Percentiles rank a stretch among this genome's conserved stretches.
Conservation (phyloP, 2,329 filamentous ascomycete species). For the Daldinia eschscholtzii region DNA sequence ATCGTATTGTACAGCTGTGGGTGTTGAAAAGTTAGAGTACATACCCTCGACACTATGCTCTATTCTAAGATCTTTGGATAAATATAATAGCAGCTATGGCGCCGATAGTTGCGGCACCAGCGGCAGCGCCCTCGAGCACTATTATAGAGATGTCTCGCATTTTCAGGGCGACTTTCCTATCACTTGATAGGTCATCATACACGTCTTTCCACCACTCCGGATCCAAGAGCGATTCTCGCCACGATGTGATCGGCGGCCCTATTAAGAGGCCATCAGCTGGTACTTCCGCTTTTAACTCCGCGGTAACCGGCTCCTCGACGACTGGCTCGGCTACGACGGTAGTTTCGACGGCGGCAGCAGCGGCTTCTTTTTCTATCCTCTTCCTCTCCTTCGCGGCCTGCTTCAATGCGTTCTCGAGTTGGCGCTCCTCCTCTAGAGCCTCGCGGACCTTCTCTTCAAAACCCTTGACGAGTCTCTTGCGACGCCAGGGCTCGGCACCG, state of each 20-base stretch:
- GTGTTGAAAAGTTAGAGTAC: conserved; percentile 15
- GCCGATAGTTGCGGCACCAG: conserved; percentile 73
- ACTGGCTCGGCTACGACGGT: conserved; percentile 50
- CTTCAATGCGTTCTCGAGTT: conserved; percentile 62
- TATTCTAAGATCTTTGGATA: conserved; percentile 32
- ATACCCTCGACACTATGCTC: conserved; percentile 3
- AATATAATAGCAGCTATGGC: conserved; percentile 60
- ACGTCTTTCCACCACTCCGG: conserved; percentile 62
- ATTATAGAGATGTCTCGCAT: conserved; percentile 79
- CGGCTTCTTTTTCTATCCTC: conserved; percentile 17
- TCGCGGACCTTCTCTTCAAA: conserved; percentile 82
- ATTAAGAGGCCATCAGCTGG: conserved; percentile 33
- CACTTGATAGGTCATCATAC: conserved; percentile 72
- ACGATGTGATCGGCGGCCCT: conserved; percentile 48
- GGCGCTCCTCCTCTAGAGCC: conserved; percentile 75
- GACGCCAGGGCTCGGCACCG: conserved; percentile 92
- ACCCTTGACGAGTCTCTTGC: conserved; percentile 82
- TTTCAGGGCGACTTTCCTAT: conserved; percentile 71
- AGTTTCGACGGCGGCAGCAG: conserved; percentile 10
- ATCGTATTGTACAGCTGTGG: conserved; percentile 13
- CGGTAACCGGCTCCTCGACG: conserved; percentile 38
- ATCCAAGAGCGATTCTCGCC: conserved; percentile 60
- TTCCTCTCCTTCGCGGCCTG: conserved; percentile 54
- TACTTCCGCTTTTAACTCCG: conserved; percentile 31
- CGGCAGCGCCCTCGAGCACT: conserved; percentile 74